Conservation (phyloP, 495 filamentous ascomycete species). For the Lophium mytilinum region DNA sequence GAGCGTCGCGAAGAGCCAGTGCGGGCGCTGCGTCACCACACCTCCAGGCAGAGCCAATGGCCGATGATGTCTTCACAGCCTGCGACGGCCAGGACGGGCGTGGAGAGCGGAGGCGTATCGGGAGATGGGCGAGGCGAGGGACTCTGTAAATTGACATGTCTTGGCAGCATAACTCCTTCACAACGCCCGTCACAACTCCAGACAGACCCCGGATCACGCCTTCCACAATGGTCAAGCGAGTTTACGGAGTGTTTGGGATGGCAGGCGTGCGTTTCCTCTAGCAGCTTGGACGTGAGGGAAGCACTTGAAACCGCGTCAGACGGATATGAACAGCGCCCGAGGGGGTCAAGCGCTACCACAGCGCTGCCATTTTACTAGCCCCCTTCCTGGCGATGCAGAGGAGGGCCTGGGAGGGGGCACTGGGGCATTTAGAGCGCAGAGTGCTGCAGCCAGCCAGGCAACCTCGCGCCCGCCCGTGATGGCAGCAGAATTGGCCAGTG, state of each 20-base stretch:
- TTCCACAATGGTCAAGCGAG: too few species aligned
- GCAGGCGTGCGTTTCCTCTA: too few species aligned
- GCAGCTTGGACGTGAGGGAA: too few species aligned
- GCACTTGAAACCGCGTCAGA: too few species aligned
- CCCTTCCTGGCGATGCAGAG: not conserved
- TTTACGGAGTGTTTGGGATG: too few species aligned
- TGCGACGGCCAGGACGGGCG: not conserved
- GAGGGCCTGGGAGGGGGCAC: not conserved
- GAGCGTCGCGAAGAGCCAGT: not conserved
- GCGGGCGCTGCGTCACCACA: conserved; percentile 15
- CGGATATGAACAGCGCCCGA: too few species aligned
- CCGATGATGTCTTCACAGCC: not conserved
- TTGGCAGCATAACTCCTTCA: too few species aligned
- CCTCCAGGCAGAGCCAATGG: not conserved
- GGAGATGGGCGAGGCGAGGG: not conserved
- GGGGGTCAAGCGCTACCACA: too few species aligned
- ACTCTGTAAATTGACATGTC: not conserved
- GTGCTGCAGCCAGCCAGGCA: not conserved
- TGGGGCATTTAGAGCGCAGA: not conserved
- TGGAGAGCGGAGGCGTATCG: not conserved
- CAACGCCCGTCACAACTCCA: too few species aligned
- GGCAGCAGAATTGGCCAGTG: not conserved
- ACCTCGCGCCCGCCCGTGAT: not conserved
- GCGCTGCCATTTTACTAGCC: too few species aligned
- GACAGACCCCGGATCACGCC: too few species aligned